phyloP scores from a whole-genome alignment of 108 stramenopile genomes.

The Pseudonitzschia multiseries region DNA sequence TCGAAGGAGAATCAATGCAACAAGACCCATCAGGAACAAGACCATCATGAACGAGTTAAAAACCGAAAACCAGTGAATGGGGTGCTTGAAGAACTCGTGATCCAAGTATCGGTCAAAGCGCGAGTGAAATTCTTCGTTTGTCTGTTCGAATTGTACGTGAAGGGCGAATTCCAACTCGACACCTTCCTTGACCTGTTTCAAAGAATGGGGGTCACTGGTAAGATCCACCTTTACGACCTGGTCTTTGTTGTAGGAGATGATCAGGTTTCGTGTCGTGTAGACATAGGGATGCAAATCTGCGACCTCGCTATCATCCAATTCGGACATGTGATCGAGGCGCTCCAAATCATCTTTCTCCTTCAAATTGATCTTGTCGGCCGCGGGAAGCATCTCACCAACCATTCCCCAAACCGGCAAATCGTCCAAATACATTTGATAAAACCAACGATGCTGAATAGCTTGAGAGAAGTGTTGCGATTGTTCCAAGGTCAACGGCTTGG shows the following conservation, averaged over 20 bases:
- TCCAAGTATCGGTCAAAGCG: constrained; percentile 95
- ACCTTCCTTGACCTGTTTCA: constrained; percentile 74
- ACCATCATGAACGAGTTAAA: constrained; percentile 99
- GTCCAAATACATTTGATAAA: constrained; percentile 97
- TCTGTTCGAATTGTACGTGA: constrained; percentile 76
- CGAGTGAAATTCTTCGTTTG: constrained; percentile 77
- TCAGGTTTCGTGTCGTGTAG: constrained; percentile 86
- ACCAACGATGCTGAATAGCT: constrained; percentile 90
- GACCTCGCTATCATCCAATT: constrained; percentile 45
- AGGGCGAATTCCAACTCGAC: constrained; percentile 68
- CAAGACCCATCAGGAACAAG: constrained; percentile 94
- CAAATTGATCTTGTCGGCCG: constrained; percentile 36
- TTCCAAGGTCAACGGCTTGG: constrained; percentile 53
- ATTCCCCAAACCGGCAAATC: constrained; percentile 97
- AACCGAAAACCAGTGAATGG: constrained; percentile 99
- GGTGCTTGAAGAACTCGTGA: constrained; percentile 97
- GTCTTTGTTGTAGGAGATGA: constrained; percentile 90
- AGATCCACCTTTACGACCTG: constrained; percentile 94
- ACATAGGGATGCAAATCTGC: constrained; percentile 66
- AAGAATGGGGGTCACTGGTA: constrained; percentile 76
- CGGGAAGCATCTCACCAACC: constrained; percentile 91
- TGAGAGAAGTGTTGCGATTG: constrained; percentile 57
- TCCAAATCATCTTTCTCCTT: constrained; percentile 62
- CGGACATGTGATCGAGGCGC: constrained; percentile 67
- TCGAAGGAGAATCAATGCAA: constrained; percentile 92